Evolutionary conservation across 2,329 filamentous ascomycete species (phyloP).

Genomic region (Fusarium sp.): DNA sequence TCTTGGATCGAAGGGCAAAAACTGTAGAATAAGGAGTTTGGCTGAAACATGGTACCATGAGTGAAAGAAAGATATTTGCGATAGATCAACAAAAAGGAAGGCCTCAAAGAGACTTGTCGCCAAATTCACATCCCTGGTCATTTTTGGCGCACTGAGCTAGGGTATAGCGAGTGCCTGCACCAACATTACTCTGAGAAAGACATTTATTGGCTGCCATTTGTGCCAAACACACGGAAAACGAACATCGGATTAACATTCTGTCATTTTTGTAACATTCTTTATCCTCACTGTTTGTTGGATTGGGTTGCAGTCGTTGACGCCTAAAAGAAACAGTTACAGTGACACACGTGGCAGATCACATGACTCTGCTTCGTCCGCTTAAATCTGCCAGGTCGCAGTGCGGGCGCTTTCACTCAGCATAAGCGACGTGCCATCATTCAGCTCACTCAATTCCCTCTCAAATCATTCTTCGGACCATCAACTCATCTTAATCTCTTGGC

Average conservation of each 20-base stretch:
- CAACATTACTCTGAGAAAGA: background rate
- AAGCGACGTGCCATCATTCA: background rate
- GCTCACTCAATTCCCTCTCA: background rate
- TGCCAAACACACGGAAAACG: too few relatives aligned
- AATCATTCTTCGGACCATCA: background rate
- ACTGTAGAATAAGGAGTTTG: background rate
- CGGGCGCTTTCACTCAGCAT: conserved; percentile 11
- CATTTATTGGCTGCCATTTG: background rate
- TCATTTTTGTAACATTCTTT: fast-evolving
- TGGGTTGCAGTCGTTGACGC: conserved; percentile 8
- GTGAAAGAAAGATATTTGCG: background rate
- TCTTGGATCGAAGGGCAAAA: background rate
- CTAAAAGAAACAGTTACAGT: background rate
- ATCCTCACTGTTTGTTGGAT: background rate
- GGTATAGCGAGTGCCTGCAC: background rate
- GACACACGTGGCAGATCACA: conserved; percentile 22
- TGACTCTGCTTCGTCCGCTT: conserved; percentile 9
- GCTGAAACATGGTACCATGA: background rate
- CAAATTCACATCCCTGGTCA: background rate
- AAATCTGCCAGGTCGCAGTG: conserved; percentile 1
- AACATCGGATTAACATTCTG: background rate
- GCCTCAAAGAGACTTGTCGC: background rate
- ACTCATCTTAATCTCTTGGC: background rate
- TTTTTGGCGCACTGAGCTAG: background rate
- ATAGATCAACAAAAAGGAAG: background rate